Evolutionary conservation across 805 yeast species (phyloP).

Genomic region (Ascoidea asiatica): DNA sequence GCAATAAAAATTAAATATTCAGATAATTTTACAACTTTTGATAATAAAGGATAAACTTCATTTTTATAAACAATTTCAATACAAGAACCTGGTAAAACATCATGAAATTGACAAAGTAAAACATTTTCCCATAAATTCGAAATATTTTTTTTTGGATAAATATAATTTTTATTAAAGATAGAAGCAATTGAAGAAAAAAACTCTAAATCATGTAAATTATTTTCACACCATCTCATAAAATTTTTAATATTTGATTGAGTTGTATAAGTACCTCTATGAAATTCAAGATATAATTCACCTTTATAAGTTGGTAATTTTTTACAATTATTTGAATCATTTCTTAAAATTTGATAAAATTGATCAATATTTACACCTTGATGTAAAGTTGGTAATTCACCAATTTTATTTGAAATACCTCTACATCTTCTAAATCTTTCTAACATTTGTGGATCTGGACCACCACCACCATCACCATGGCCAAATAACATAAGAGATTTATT

Average conservation of each 20-base stretch:
- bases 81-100: conserved; percentile 95
- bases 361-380: conserved; percentile 59
- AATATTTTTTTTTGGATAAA: conserved; percentile 60
- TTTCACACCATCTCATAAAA: conserved; percentile 65
- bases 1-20: conserved; percentile 39
- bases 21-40: conserved; percentile 38
- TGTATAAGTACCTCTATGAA: conserved; percentile 95
- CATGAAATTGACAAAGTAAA: conserved; percentile 88
- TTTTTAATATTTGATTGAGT: conserved; percentile 81
- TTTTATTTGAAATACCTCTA: conserved; percentile 73
- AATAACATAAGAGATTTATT: conserved; percentile 71
- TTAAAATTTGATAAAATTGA: conserved; percentile 61
- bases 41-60: conserved; percentile 73
- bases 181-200: conserved; percentile 70
- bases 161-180: conserved; percentile 29
- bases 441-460: conserved; percentile 94
- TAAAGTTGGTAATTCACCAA: conserved; percentile 71
- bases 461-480: conserved; percentile 98
- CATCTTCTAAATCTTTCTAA: conserved; percentile 83
- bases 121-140: conserved; percentile 78
- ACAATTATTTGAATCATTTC: conserved; percentile 53
- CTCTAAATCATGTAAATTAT: conserved; percentile 75
- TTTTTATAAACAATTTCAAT: conserved; percentile 87
- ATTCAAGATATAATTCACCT: conserved; percentile 89
- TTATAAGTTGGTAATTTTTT: conserved; percentile 68